These are phyloP conservation scores for Rhizophagus prolifer DNA, from an alignment of 192 early-diverging fungal genomes.

Conservation along the genomic window DNA sequence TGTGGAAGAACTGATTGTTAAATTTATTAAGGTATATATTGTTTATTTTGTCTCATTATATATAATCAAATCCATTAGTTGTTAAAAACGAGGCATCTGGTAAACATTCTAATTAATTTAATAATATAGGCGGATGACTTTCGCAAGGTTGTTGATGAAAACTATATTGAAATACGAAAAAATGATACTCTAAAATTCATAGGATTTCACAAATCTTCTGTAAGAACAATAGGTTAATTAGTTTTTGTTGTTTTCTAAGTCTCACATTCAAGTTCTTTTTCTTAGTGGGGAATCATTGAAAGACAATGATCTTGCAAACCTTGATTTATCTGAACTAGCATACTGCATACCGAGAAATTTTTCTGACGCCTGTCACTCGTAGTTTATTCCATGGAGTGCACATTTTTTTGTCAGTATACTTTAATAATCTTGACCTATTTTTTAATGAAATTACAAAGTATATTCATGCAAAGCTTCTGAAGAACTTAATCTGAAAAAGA, in stretches of 20 bases:
- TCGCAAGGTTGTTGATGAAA: background rate
- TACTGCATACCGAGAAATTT: slow-evolving; percentile 16
- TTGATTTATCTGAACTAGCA: slow-evolving; percentile 18
- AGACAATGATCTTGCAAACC: slow-evolving; percentile 5
- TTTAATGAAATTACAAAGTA: slow-evolving; percentile 4
- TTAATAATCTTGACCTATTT: background rate
- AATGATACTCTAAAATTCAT: slow-evolving; percentile 7
- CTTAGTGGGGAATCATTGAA: slow-evolving; percentile 4
- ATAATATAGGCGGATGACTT: slow-evolving; percentile 6
- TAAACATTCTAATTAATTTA: background rate
- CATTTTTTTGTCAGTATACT: background rate
- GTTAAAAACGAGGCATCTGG: too few relatives aligned
- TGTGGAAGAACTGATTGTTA: slow-evolving; percentile 15
- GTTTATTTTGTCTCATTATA: background rate
- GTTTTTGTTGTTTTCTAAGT: background rate
- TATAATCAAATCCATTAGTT: background rate
- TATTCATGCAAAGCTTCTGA: slow-evolving; percentile 12
- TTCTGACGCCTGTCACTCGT: background rate
- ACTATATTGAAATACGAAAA: slow-evolving; percentile 15
- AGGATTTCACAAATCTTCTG: slow-evolving; percentile 17
- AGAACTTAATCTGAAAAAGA: background rate
- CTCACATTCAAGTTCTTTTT: slow-evolving; percentile 20
- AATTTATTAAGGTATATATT: slow-evolving; percentile 18
- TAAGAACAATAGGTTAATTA: slow-evolving; percentile 13
- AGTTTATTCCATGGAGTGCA: slow-evolving; percentile 20